A percentile compares a stretch with the other conserved stretches of the same genome.
Conservation (phyloP, 225 moss, liverwort and hornwort genomes). For the Anthoceros angustus region DNA sequence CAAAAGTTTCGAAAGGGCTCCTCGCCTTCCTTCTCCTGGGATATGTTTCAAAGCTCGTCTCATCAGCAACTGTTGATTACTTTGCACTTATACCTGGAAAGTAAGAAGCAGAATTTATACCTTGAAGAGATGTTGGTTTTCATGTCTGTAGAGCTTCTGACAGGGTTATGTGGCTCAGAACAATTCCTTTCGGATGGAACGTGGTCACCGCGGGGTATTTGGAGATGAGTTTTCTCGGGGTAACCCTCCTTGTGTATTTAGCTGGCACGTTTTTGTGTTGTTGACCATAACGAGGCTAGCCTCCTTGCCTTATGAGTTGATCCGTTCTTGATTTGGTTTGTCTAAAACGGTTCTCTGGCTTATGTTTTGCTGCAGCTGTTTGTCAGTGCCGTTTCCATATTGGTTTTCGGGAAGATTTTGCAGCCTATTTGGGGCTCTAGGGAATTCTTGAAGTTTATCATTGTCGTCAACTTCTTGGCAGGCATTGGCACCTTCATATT, state of each 20-base stretch:
- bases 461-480: constrained; percentile 57
- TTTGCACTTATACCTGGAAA: constrained; percentile 61
- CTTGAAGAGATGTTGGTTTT: not conserved
- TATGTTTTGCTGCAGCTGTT: constrained; percentile 22
- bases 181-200: constrained; percentile 67
- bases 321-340: too few relatives aligned
- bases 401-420: constrained; percentile 57
- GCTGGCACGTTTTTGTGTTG: not conserved
- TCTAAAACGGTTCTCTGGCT: not conserved
- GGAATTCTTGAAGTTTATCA: constrained; percentile 81
- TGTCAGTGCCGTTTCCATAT: constrained; percentile 40
- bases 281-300: not conserved
- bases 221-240: constrained; percentile 30
- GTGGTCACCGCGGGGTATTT: constrained; percentile 51
- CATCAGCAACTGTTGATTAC: constrained; percentile 29
- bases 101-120: constrained; percentile 13
- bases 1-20: constrained; percentile 55
- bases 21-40: constrained; percentile 31
- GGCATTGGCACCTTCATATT: constrained; percentile 59
- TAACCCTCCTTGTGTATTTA: constrained; percentile 10
- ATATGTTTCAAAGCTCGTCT: constrained; percentile 24
- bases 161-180: constrained; percentile 15
- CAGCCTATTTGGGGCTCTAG: constrained; percentile 93
- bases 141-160: not conserved
- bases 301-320: not conserved